A percentile compares a stretch with the other conserved stretches of the same genome.
These are phyloP conservation scores for Epichloe bromicola DNA, from an alignment of 2,329 filamentous ascomycete genomes.

Conservation along the genomic window DNA sequence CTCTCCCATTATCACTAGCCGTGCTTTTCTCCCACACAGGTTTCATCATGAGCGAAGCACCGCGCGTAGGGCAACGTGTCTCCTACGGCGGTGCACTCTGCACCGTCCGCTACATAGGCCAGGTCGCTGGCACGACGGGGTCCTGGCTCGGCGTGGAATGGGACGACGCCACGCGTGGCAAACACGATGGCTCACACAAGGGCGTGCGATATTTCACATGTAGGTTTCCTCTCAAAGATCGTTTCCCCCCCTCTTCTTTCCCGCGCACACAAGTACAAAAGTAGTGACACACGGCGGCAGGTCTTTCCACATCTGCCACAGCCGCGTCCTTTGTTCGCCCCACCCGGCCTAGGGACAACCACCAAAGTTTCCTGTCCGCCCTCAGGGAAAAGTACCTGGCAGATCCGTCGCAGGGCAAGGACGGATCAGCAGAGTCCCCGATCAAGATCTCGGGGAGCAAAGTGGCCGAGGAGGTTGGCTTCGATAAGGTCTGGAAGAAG, in stretches of 20 bases:
- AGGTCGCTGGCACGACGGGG: conserved; percentile 62
- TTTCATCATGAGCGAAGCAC: conserved; percentile 23
- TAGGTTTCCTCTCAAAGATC: conserved; percentile 25
- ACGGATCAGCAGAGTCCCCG: conserved; percentile 26
- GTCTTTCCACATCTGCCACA: conserved; percentile 49
- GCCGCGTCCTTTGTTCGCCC: conserved; percentile 82
- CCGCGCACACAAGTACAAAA: neutral
- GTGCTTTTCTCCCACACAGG: neutral
- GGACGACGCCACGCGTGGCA: conserved; percentile 77
- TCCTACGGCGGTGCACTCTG: conserved; percentile 68
- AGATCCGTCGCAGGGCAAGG: conserved; percentile 25
- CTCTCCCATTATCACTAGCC: neutral
- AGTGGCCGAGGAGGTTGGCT: conserved; percentile 84
- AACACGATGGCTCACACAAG: conserved; percentile 77
- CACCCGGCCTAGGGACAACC: conserved; percentile 52
- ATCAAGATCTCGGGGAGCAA: conserved; percentile 61
- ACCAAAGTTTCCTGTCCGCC: conserved; percentile 65
- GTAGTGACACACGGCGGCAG: conserved; percentile 17
- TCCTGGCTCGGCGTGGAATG: conserved; percentile 93
- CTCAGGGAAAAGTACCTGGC: conserved; percentile 74
- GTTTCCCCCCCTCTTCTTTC: neutral
- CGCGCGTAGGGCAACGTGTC: conserved; percentile 57
- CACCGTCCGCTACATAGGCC: conserved; percentile 73
- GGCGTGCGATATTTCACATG: conserved; percentile 73
- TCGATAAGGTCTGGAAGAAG: conserved; percentile 77